Percentiles rank a stretch among this genome's conserved stretches.
Evolutionary conservation across 805 yeast species (phyloP).

Genomic region (Pichia heedii): DNA sequence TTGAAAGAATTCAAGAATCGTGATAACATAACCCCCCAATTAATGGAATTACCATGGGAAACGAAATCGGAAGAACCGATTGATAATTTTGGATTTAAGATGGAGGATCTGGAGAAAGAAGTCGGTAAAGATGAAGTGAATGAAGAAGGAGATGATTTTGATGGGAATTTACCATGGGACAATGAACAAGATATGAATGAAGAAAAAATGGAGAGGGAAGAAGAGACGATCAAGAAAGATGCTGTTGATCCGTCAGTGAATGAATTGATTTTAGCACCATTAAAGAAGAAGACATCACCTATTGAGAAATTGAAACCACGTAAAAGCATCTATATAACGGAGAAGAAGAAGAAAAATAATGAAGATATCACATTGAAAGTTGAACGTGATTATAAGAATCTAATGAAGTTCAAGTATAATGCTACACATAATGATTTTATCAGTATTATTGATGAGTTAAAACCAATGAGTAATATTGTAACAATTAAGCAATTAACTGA

Average conservation of each 20-base stretch:
- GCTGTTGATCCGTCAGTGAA: slow-evolving; percentile 10
- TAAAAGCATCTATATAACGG: neutral
- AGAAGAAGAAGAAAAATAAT: slow-evolving; percentile 1
- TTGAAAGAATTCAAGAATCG: neutral
- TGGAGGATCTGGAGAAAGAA: neutral
- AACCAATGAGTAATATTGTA: slow-evolving; percentile 16
- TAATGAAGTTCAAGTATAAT: slow-evolving; percentile 23
- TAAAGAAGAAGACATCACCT: slow-evolving; percentile 16
- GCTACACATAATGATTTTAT: slow-evolving; percentile 19
- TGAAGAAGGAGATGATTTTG: neutral
- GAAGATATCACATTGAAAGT: slow-evolving; percentile 4
- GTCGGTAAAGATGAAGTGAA: neutral
- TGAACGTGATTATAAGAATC: slow-evolving; percentile 22
- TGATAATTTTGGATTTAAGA: too few relatives aligned
- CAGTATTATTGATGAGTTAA: slow-evolving; percentile 21
- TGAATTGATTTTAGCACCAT: slow-evolving; percentile 21
- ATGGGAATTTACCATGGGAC: slow-evolving; percentile 1
- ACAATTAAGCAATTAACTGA: slow-evolving; percentile 16
- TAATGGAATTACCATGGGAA: neutral
- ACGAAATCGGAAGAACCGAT: neutral
- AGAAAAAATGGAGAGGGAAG: neutral
- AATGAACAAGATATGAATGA: too few relatives aligned
- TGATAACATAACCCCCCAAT: neutral
- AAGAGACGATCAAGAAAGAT: neutral
- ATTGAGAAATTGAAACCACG: slow-evolving; percentile 12